Evolutionary conservation across 768 basidiomycete genomes (phyloP).

Genomic region (Boletus barrowsii): DNA sequence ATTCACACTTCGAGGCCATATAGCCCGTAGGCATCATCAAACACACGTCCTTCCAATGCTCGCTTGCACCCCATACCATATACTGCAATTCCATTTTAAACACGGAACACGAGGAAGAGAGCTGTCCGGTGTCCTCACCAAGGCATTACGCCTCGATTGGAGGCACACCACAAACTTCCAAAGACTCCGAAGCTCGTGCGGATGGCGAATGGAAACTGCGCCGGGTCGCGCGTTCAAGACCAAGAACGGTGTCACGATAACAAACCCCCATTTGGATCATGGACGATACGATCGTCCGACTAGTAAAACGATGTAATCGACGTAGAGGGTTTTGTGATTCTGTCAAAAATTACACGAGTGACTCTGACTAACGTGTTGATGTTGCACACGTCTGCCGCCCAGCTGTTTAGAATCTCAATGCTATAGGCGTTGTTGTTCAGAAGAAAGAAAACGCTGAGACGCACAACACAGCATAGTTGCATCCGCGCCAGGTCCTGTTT

Average conservation of each 20-base stretch:
- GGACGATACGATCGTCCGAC: conserved; percentile 75
- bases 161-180: conserved; percentile 76
- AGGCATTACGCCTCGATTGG: conserved; percentile 71
- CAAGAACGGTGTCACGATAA: conserved; percentile 63
- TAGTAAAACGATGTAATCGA: conserved; percentile 23
- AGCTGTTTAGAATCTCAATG: conserved; percentile 40
- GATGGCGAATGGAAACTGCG: conserved; percentile 67
- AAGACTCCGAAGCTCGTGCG: conserved; percentile 78
- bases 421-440: not conserved
- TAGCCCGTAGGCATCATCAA: conserved; percentile 67
- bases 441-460: conserved; percentile 14
- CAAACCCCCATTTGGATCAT: conserved; percentile 67
- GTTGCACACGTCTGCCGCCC: conserved; percentile 81
- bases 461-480: conserved; percentile 67
- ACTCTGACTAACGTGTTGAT: conserved; percentile 63
- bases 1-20: conserved; percentile 67
- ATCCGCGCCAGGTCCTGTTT: conserved; percentile 62
- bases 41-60: conserved; percentile 83
- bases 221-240: conserved; percentile 76
- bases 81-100: conserved; percentile 35
- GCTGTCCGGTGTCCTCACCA: conserved; percentile 45
- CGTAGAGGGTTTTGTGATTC: not conserved
- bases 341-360: not conserved
- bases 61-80: conserved; percentile 78
- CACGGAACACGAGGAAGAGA: conserved; percentile 13